These are phyloP conservation scores for Camillea tinctor DNA, from an alignment of 2,329 filamentous ascomycete species.

Conservation along the genomic window DNA sequence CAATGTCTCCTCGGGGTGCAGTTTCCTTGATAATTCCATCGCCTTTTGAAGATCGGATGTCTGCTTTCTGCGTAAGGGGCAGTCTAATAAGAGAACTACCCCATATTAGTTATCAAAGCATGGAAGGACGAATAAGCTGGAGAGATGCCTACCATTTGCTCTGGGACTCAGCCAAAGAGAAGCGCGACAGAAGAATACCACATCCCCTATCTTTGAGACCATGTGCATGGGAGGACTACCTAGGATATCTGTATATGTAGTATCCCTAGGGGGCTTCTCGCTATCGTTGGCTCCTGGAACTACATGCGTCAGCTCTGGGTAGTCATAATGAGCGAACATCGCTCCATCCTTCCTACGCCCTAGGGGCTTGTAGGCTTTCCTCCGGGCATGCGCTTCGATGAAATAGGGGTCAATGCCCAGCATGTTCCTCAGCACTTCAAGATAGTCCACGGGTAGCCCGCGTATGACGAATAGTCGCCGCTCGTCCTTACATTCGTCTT, in stretches of 20 bases:
- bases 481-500: not conserved
- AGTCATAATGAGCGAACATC: conserved; percentile 27
- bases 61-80: conserved; percentile 22
- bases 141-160: conserved; percentile 19
- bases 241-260: conserved; percentile 14
- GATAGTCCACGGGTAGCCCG: conserved; percentile 18
- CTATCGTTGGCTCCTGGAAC: conserved; percentile 1
- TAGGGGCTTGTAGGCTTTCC: conserved; percentile 26
- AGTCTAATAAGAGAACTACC: conserved; percentile 35
- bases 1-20: not conserved
- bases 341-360: conserved; percentile 3
- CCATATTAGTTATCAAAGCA: not conserved
- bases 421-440: conserved; percentile 21
- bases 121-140: not conserved
- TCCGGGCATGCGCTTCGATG: conserved; percentile 30
- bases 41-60: conserved; percentile 18
- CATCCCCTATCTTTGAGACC: conserved; percentile 20
- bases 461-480: conserved; percentile 16
- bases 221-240: conserved; percentile 15
- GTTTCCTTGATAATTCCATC: conserved; percentile 5
- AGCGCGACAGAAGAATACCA: conserved; percentile 33
- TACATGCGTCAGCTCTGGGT: conserved; percentile 30
- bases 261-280: not conserved
- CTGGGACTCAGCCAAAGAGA: conserved; percentile 33
- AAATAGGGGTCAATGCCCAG: conserved; percentile 31